phyloP scores from a whole-genome alignment of 371 early-diverging fungal species.

The Rhizopus stolonifer region DNA sequence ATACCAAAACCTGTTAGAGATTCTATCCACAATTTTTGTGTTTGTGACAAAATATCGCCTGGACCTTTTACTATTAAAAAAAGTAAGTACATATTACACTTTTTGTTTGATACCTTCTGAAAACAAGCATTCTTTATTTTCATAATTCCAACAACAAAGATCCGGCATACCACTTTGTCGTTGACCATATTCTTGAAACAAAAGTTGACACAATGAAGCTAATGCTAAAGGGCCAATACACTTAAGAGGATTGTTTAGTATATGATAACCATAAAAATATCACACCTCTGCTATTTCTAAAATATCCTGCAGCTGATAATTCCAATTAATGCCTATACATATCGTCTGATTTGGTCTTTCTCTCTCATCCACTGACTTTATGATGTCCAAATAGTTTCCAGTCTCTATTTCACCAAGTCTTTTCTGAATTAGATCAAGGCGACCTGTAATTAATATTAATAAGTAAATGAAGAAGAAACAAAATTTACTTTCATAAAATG shows the following conservation, averaged over 20 bases:
- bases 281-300: conserved; percentile 59
- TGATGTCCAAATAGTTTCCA: conserved; percentile 38
- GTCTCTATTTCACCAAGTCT: conserved; percentile 47
- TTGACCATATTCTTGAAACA: conserved; percentile 67
- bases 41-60: conserved; percentile 69
- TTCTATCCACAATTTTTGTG: conserved; percentile 77
- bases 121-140: conserved; percentile 57
- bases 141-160: conserved; percentile 68
- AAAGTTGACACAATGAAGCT: conserved; percentile 53
- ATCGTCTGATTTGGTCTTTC: conserved; percentile 44
- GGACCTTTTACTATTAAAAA: conserved; percentile 70
- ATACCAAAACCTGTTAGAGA: conserved; percentile 53
- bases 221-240: conserved; percentile 59
- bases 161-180: conserved; percentile 73
- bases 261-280: background rate
- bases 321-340: conserved; percentile 69
- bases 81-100: conserved; percentile 36
- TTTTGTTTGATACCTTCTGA: conserved; percentile 62
- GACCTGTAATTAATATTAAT: conserved; percentile 20
- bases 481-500: conserved; percentile 60
- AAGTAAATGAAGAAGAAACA: background rate
- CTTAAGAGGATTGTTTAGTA: conserved; percentile 24
- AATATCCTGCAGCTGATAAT: conserved; percentile 46
- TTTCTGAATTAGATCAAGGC: conserved; percentile 55
- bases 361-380: conserved; percentile 48